A percentile compares a stretch with the other conserved stretches of the same genome.
Evolutionary conservation across 2,329 filamentous ascomycete species (phyloP).

Genomic region (Apiospora saccharicola): DNA sequence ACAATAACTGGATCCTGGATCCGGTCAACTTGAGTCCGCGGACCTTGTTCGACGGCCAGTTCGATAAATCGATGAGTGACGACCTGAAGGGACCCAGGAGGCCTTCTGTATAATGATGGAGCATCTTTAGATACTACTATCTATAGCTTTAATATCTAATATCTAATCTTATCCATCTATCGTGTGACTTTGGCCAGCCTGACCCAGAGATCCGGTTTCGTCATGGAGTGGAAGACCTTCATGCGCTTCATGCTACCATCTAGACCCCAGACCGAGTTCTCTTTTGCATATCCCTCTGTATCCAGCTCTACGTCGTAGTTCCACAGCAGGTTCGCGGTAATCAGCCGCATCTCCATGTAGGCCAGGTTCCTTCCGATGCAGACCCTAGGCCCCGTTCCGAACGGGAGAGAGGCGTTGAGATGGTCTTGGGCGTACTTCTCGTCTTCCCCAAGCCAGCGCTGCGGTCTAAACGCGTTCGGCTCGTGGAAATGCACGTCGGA

Average conservation of each 20-base stretch:
- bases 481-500: slow-evolving; percentile 34
- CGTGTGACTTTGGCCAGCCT: slow-evolving; percentile 21
- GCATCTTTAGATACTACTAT: too few relatives aligned
- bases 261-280: slow-evolving; percentile 32
- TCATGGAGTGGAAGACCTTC: slow-evolving; percentile 35
- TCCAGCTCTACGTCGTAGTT: slow-evolving; percentile 46
- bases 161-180: neutral
- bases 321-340: slow-evolving; percentile 33
- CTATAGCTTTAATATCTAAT: neutral
- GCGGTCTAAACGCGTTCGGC: slow-evolving; percentile 35
- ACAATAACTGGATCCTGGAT: neutral
- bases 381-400: slow-evolving; percentile 56
- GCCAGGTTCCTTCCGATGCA: slow-evolving; percentile 55
- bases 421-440: slow-evolving; percentile 32
- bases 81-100: neutral
- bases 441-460: slow-evolving; percentile 38
- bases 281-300: slow-evolving; percentile 9
- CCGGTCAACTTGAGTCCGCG: slow-evolving; percentile 5
- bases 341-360: slow-evolving; percentile 46
- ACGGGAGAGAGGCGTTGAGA: slow-evolving; percentile 45
- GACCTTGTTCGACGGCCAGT: neutral
- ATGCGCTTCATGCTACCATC: slow-evolving; percentile 32
- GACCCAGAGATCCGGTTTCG: slow-evolving; percentile 34
- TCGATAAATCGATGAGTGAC: neutral
- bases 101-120: neutral